Base-by-base conservation (phyloP, 2,329 filamentous ascomycete species). In the Rhynchosporium secalis region DNA sequence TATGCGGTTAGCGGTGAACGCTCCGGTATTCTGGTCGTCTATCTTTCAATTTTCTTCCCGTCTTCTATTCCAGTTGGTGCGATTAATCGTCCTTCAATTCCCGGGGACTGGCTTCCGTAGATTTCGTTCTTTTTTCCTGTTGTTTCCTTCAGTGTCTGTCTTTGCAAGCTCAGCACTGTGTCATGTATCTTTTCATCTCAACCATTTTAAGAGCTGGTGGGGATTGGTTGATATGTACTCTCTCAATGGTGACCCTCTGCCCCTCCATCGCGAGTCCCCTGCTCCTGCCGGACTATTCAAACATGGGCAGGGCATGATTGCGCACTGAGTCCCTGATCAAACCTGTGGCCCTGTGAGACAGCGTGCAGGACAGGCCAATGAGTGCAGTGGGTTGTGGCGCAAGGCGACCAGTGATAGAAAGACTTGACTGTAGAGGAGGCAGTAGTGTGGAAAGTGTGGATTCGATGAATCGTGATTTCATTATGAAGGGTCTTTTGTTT, bases 311-410 rank as follows among this genome's bases (percentile, higher is more conserved):
- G 54, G 40, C 13, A 36, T 13, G 54, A 46, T 56, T 46, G 54
- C 54, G 54, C 33, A 10, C 33, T 45, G 31, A 8, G 54, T 56
- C 54, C 54, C 40, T 45, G 54, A 33, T 33, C 54, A 40, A 46
- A 45, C 54, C 54, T 56, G 54, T 56, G 54, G 54, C 54, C 43
- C 54, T 38, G 38, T 56, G 54, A 56, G 40, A 56, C 54, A 45
- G 54, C 8, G 38, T 10, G 5, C 13, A 28, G n/a, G 36, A 41
- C n/a, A 20, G 13, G 40, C 40, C 38, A 36, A 29, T 4, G 31
- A 40, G 26, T 26, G 38, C 3, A 31, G 33, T 51, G 47, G 57
- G 46, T 52, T 59, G 57, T 51, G 57, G 57, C 57, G 57, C 57
- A 59, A 59, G 31, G 46, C 38, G 54, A 48, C 36, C 47, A 52